Conservation (phyloP, 169 alveolate species). For the Neospora caninum region DNA sequence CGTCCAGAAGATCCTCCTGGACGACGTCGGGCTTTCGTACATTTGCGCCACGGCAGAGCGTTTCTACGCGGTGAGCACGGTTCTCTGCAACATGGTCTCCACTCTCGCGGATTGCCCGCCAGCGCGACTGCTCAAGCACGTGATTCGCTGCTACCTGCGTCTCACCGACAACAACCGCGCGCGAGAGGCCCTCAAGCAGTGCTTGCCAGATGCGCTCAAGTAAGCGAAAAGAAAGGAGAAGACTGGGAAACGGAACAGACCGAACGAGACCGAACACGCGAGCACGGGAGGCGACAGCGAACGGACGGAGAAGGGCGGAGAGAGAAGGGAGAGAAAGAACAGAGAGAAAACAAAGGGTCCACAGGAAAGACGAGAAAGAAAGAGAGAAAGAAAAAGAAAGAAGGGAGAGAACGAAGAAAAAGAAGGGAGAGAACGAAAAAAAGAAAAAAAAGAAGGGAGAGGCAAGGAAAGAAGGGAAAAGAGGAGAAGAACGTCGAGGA, state of each 20-base stretch:
- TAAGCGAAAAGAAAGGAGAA: not conserved
- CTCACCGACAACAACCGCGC: conserved; percentile 96
- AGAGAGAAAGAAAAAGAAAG: too few species aligned
- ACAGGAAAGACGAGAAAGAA: not conserved
- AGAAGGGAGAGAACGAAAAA: not conserved
- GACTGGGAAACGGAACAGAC: not conserved
- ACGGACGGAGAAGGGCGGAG: not conserved
- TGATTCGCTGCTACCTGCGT: conserved; percentile 92
- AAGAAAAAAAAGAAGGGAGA: too few species aligned
- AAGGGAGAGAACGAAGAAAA: not conserved
- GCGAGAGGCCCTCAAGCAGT: conserved; percentile 87
- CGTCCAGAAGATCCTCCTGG: conserved; percentile 96
- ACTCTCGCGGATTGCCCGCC: conserved; percentile 68
- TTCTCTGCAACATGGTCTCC: conserved; percentile 94
- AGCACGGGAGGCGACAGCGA: not conserved
- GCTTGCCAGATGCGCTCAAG: conserved; percentile 75
- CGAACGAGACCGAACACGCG: not conserved
- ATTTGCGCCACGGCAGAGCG: conserved; percentile 98
- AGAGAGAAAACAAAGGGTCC: not conserved
- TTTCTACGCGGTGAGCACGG: conserved; percentile 96
- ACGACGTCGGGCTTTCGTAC: conserved; percentile 95
- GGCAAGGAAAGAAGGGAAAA: not conserved
- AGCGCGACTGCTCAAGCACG: conserved; percentile 57
- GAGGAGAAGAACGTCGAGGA: not conserved
- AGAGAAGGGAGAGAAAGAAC: not conserved